phyloP scores from a whole-genome alignment of 192 early-diverging fungal genomes.

The Linnemannia elongata region DNA sequence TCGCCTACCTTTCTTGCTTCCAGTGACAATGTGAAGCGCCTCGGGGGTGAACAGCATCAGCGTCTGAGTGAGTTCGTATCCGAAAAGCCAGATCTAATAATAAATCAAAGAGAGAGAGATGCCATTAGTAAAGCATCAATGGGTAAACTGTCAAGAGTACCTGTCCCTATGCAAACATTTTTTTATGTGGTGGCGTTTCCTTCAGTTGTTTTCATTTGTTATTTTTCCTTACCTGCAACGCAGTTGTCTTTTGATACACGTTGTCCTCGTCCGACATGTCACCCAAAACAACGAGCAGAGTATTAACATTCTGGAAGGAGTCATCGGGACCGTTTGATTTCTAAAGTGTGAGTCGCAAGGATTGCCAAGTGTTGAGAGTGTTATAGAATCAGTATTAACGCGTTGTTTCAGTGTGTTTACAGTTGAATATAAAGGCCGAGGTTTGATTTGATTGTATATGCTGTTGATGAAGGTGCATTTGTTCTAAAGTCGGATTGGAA shows the following conservation, averaged over 20 bases:
- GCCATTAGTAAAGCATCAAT: not conserved
- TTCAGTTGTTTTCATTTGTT: not conserved
- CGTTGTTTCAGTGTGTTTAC: conserved; percentile 15
- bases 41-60: conserved; percentile 81
- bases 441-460: not conserved
- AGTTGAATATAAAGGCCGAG: not conserved
- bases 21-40: conserved; percentile 84
- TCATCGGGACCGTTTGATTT: conserved; percentile 56
- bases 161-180: not conserved
- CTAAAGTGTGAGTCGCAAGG: conserved; percentile 11
- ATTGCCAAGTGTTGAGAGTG: not conserved
- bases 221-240: conserved; percentile 70
- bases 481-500: not conserved
- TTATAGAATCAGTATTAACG: not conserved
- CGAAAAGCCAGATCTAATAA: conserved; percentile 89
- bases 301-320: conserved; percentile 68
- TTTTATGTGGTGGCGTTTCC: not conserved
- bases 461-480: not conserved
- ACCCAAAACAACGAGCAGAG: conserved; percentile 76
- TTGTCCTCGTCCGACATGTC: conserved; percentile 73
- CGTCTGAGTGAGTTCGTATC: conserved; percentile 93
- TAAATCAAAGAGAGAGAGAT: not conserved
- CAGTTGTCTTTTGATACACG: conserved; percentile 80
- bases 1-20: conserved; percentile 80
- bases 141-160: not conserved